phyloP scores from a whole-genome alignment of 2,329 filamentous ascomycete genomes.

The Lithohypha guttulata region DNA sequence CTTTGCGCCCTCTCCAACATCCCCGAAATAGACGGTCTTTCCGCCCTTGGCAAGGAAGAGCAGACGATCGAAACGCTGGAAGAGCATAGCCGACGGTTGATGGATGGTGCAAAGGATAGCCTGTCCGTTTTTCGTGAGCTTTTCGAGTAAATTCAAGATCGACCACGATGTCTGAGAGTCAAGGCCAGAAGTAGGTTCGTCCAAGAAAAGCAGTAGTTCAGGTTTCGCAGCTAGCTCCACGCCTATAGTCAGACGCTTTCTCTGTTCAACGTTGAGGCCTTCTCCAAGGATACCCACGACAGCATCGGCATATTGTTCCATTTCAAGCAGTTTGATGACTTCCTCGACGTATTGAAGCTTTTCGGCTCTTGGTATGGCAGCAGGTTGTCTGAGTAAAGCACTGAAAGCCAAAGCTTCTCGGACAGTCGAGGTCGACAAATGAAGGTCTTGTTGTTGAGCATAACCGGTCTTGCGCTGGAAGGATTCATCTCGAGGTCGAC shows the following conservation, averaged over 20 bases:
- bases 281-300: slow-evolving; percentile 84
- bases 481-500: slow-evolving; percentile 59
- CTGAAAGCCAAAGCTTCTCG: slow-evolving; percentile 81
- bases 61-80: slow-evolving; percentile 67
- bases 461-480: slow-evolving; percentile 92
- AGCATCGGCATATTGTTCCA: slow-evolving; percentile 82
- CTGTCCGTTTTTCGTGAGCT: slow-evolving; percentile 77
- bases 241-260: slow-evolving; percentile 77
- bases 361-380: slow-evolving; percentile 58
- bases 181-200: slow-evolving; percentile 89
- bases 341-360: slow-evolving; percentile 83
- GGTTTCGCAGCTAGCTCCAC: slow-evolving; percentile 94
- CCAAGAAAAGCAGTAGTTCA: slow-evolving; percentile 77
- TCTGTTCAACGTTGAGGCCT: slow-evolving; percentile 51
- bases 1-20: slow-evolving; percentile 50
- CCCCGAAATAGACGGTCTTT: slow-evolving; percentile 58
- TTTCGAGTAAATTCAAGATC: slow-evolving; percentile 78
- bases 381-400: slow-evolving; percentile 73
- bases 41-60: slow-evolving; percentile 56
- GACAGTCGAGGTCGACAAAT: slow-evolving; percentile 73
- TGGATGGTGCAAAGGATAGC: slow-evolving; percentile 96
- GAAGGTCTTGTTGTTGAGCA: slow-evolving; percentile 85
- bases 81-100: slow-evolving; percentile 90
- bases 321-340: slow-evolving; percentile 80
- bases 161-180: slow-evolving; percentile 91